Evolutionary conservation across 345 rosid genomes (phyloP), one percentile per base, ranked within the genome.

Genomic region (Kernera saxatilis): DNA sequence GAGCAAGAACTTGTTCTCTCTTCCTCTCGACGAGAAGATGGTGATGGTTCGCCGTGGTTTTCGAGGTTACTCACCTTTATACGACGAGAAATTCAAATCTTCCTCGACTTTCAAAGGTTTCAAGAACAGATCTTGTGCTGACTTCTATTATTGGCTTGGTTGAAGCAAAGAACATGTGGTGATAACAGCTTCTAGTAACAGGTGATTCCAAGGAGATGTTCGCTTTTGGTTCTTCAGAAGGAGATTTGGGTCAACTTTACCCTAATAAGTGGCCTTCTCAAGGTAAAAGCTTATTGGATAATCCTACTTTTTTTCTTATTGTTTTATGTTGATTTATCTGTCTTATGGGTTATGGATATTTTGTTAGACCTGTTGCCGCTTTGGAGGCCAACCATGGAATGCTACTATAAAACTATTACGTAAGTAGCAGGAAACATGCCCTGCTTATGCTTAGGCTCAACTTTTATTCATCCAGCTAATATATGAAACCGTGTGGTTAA

Each of bases 161-260:
- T 60, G 23, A 43, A 9, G 25, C 10, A 8, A 25, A 3, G 1
- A 66, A 37, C 13, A 14, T 3, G 15, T 12, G 25, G 25, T 55
- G 10, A 55, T 41, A 29, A 5, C 2, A 54, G 5, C 8, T 26
- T 25, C 4, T 10, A 0, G 2, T 33, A 25, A 14, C 68, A 86
- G 97, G 93, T 79, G 98, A 90, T 75, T 64, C 84, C 15, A 90
- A 88, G 67, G 97, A 93, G 80, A 67, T 82, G 33, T 93, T 86
- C 71, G 77, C 84, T 56, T 15, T 90, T 71, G 98, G 98, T 56
- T 91, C 94, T 45, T 52, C 81, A 1, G 68, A 77, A 22, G 87
- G 73, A 26, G 76, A 5, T 23, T 27, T 65, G 17, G 61, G 17
- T 60, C 75, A 68, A 40, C 69, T 39, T 73, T 44, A 46, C 52